These are phyloP conservation scores for Haplosporangium sp. DNA, from an alignment of 371 early-diverging fungal species.

Conservation along the genomic window DNA sequence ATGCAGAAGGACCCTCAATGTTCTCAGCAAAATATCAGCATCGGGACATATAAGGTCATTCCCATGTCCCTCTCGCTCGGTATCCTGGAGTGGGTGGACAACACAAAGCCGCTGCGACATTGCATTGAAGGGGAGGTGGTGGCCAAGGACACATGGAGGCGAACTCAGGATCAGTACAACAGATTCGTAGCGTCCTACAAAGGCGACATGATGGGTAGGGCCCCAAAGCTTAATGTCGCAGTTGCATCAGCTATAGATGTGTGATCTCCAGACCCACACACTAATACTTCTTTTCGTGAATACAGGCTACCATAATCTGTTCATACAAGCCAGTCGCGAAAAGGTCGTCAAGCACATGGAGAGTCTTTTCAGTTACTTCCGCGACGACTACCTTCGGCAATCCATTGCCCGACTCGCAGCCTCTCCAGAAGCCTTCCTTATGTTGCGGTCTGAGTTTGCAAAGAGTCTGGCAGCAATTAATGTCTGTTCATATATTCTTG, in stretches of 20 bases:
- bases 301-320: slow-evolving; percentile 65
- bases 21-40: slow-evolving; percentile 63
- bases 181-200: slow-evolving; percentile 55
- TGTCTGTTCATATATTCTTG: slow-evolving; percentile 96
- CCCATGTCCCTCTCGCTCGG: slow-evolving; percentile 94
- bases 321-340: slow-evolving; percentile 59
- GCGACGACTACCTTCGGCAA: slow-evolving; percentile 66
- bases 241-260: too few relatives aligned
- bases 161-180: slow-evolving; percentile 53
- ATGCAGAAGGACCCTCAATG: slow-evolving; percentile 67
- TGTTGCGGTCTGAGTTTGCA: slow-evolving; percentile 78
- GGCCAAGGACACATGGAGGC: slow-evolving; percentile 36
- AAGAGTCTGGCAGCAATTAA: slow-evolving; percentile 92
- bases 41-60: slow-evolving; percentile 94
- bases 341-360: slow-evolving; percentile 59
- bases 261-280: neutral
- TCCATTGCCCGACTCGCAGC: slow-evolving; percentile 63
- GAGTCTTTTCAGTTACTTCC: slow-evolving; percentile 42
- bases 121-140: slow-evolving; percentile 61
- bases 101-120: slow-evolving; percentile 74
- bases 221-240: neutral
- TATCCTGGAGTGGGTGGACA: slow-evolving; percentile 97
- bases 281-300: neutral
- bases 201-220: slow-evolving; percentile 60
- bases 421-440: slow-evolving; percentile 76